Conservation (phyloP, 371 early-diverging fungal genomes). For the Mucor saturninus region DNA sequence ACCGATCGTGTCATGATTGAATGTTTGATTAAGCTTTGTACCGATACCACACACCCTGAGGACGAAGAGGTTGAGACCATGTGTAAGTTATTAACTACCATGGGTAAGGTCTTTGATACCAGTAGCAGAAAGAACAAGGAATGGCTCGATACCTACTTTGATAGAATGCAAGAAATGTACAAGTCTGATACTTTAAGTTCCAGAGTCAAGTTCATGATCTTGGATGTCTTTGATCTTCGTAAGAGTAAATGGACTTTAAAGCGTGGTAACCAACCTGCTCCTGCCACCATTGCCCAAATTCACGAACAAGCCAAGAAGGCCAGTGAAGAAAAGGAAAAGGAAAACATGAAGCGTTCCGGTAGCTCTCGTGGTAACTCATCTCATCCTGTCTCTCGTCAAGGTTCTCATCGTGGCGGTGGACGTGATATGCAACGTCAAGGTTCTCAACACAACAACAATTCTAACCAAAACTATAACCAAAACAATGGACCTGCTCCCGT, state of each 20-base stretch:
- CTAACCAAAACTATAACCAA: conserved; percentile 4
- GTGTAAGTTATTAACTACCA: conserved; percentile 87
- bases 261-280: conserved; percentile 67
- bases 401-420: conserved; percentile 59
- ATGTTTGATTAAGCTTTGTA: conserved; percentile 80
- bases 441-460: conserved; percentile 37
- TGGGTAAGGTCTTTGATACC: conserved; percentile 74
- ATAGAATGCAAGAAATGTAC: conserved; percentile 68
- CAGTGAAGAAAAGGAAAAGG: conserved; percentile 65
- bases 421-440: conserved; percentile 49
- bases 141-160: conserved; percentile 83
- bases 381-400: conserved; percentile 58
- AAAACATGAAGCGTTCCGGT: conserved; percentile 69
- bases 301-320: conserved; percentile 77
- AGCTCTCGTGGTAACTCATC: conserved; percentile 63
- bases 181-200: conserved; percentile 69
- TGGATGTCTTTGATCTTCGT: conserved; percentile 91
- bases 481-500: conserved; percentile 22
- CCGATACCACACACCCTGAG: conserved; percentile 75
- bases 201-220: conserved; percentile 92
- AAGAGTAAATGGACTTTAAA: conserved; percentile 79
- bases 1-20: conserved; percentile 91
- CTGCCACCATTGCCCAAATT: conserved; percentile 90
- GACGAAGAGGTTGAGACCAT: conserved; percentile 95
- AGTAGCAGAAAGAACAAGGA: conserved; percentile 37